Conservation (phyloP, 805 yeast species). For the Starmerella bacillaris region DNA sequence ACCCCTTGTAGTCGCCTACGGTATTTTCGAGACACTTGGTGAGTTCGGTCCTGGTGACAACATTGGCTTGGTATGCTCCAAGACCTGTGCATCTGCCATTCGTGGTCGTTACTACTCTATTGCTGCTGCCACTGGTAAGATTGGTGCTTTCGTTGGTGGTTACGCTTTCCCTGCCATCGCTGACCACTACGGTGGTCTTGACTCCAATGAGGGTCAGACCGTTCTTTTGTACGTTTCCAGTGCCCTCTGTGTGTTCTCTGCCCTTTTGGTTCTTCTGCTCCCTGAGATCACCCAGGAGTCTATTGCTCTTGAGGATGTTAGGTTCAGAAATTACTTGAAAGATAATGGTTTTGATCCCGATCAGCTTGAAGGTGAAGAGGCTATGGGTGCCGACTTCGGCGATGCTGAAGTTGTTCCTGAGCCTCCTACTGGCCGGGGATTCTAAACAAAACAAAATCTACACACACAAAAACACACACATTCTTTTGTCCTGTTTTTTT, state of each 20-base stretch:
- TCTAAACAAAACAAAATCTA: background rate
- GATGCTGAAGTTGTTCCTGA: slow-evolving; percentile 3
- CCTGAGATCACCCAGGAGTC: slow-evolving; percentile 77
- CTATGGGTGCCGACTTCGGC: background rate
- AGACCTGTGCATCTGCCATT: slow-evolving; percentile 68
- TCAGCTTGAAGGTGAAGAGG: slow-evolving; percentile 27
- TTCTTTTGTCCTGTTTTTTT: too few relatives aligned
- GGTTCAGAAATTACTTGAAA: slow-evolving; percentile 44
- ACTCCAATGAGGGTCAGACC: slow-evolving; percentile 37
- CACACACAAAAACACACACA: too few relatives aligned
- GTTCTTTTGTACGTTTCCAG: slow-evolving; percentile 75
- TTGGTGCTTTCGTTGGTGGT: slow-evolving; percentile 85
- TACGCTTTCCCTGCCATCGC: slow-evolving; percentile 74
- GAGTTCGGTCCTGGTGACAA: slow-evolving; percentile 93
- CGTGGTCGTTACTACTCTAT: slow-evolving; percentile 84
- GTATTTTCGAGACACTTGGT: slow-evolving; percentile 72
- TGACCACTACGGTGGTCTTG: slow-evolving; percentile 34
- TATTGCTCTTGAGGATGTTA: slow-evolving; percentile 56
- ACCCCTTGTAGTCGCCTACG: slow-evolving; percentile 70
- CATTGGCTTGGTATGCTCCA: slow-evolving; percentile 72
- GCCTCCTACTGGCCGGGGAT: slow-evolving; percentile 4
- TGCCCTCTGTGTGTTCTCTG: slow-evolving; percentile 56
- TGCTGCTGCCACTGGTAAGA: slow-evolving; percentile 80
- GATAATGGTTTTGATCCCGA: slow-evolving; percentile 53
- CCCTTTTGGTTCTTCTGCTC: slow-evolving; percentile 46